Percentiles rank a stretch among this genome's conserved stretches.
These are phyloP conservation scores for Apiosordaria backusii DNA, from an alignment of 495 filamentous ascomycete genomes.

Conservation along the genomic window DNA sequence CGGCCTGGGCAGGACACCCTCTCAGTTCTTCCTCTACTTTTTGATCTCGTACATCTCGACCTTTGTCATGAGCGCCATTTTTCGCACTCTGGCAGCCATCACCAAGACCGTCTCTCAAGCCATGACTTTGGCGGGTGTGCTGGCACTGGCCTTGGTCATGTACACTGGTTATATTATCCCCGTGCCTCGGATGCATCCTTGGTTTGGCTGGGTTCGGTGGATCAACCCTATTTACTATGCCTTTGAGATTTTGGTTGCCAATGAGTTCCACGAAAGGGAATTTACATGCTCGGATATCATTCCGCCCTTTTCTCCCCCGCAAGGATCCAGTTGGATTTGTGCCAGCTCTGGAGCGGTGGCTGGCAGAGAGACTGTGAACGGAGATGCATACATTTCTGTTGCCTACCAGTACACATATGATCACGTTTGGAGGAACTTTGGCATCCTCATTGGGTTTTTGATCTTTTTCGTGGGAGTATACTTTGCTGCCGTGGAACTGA, in stretches of 20 bases:
- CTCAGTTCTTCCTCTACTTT: conserved; percentile 62
- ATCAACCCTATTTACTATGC: conserved; percentile 78
- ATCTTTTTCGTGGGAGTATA: conserved; percentile 68
- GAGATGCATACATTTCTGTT: conserved; percentile 58
- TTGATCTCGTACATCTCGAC: conserved; percentile 53
- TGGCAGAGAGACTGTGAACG: conserved; percentile 52
- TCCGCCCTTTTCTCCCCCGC: conserved; percentile 36
- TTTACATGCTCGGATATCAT: conserved; percentile 41
- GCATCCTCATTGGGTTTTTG: conserved; percentile 65
- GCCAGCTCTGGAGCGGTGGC: conserved; percentile 45
- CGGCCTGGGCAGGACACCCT: conserved; percentile 49
- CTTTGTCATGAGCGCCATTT: conserved; percentile 57
- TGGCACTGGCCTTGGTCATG: conserved; percentile 68
- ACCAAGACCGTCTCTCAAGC: conserved; percentile 70
- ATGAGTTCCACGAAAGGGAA: conserved; percentile 61
- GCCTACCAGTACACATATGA: conserved; percentile 56
- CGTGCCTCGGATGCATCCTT: conserved; percentile 68
- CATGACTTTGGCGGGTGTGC: conserved; percentile 64
- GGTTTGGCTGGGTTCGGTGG: conserved; percentile 78
- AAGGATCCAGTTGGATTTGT: conserved; percentile 54
- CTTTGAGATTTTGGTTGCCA: conserved; percentile 68
- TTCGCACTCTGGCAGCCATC: conserved; percentile 65
- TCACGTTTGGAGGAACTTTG: conserved; percentile 78
- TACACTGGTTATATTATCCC: conserved; percentile 83
- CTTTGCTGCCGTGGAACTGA: conserved; percentile 53